Conservation (phyloP, 1,139 yeast genomes). For the Saccharomycopsis hybrid region DNA sequence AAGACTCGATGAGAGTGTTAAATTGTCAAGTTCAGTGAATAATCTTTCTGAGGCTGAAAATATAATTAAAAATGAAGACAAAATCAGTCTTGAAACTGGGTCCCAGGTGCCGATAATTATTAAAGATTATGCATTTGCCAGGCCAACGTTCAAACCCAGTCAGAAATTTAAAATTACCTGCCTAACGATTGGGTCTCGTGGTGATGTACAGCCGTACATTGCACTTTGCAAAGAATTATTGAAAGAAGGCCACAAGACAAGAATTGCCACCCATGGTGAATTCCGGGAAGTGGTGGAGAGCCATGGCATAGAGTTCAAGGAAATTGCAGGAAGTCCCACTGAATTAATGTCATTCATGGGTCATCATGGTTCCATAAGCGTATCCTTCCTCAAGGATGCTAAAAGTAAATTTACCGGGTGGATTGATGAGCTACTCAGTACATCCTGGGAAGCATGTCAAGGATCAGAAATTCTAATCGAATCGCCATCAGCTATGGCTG, state of each 20-base stretch:
- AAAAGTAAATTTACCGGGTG: conserved; percentile 68
- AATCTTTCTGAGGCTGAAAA: conserved; percentile 40
- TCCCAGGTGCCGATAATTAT: conserved; percentile 58
- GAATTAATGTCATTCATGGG: conserved; percentile 92
- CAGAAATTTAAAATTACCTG: conserved; percentile 53
- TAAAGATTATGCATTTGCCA: conserved; percentile 55
- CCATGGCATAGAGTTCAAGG: conserved; percentile 62
- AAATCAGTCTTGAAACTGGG: conserved; percentile 52
- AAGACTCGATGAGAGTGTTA: conserved; percentile 20
- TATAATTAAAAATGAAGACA: conserved; percentile 56
- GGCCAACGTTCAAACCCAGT: conserved; percentile 44
- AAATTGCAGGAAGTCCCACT: conserved; percentile 89
- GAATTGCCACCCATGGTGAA: conserved; percentile 81
- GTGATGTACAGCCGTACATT: conserved; percentile 94
- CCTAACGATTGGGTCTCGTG: conserved; percentile 88
- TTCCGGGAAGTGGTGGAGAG: conserved; percentile 66
- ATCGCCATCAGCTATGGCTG: conserved; percentile 94
- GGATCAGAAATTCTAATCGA: conserved; percentile 80
- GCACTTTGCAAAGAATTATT: conserved; percentile 77
- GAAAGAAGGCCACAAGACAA: conserved; percentile 75
- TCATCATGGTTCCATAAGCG: conserved; percentile 80
- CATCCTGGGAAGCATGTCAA: conserved; percentile 85
- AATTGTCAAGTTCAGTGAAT: conserved; percentile 25
- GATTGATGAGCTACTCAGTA: conserved; percentile 62
- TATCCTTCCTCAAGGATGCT: conserved; percentile 78